Conservation (phyloP, 2,329 filamentous ascomycete species). For the Leptographium wingfieldii region DNA sequence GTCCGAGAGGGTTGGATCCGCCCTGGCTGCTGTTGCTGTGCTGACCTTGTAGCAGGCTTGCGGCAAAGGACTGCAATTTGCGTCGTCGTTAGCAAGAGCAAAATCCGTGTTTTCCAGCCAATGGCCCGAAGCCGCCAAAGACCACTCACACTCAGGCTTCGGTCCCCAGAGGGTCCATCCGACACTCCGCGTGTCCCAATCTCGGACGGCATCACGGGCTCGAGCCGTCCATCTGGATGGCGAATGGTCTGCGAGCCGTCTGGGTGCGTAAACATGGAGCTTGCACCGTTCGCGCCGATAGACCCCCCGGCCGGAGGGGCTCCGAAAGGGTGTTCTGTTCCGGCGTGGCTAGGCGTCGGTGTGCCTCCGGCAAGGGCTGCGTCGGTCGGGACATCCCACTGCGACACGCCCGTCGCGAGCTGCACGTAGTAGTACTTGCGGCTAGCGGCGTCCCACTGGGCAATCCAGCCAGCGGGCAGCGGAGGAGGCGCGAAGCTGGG, state of each 20-base stretch:
- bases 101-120: neutral
- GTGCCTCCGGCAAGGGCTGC: slow-evolving; percentile 41
- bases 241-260: slow-evolving; percentile 50
- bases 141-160: slow-evolving; percentile 50
- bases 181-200: slow-evolving; percentile 26
- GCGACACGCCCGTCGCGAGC: slow-evolving; percentile 56
- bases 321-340: slow-evolving; percentile 50
- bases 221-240: slow-evolving; percentile 47
- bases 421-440: slow-evolving; percentile 62
- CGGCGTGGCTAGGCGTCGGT: slow-evolving; percentile 40
- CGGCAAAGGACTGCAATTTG: slow-evolving; percentile 40
- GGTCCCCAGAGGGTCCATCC: slow-evolving; percentile 28
- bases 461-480: slow-evolving; percentile 54
- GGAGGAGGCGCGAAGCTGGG: slow-evolving; percentile 47
- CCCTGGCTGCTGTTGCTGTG: slow-evolving; percentile 26
- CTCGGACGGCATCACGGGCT: slow-evolving; percentile 39
- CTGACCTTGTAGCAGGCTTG: slow-evolving; percentile 39
- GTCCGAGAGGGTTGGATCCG: slow-evolving; percentile 29
- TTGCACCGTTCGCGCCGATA: slow-evolving; percentile 12
- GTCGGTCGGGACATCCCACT: slow-evolving; percentile 61
- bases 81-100: neutral
- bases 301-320: slow-evolving; percentile 21
- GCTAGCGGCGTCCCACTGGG: slow-evolving; percentile 53
- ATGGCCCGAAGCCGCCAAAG: neutral
- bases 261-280: slow-evolving; percentile 42